Evolutionary conservation across 2,329 filamentous ascomycete species (phyloP).

Genomic region (Fusarium keratoplasticum): DNA sequence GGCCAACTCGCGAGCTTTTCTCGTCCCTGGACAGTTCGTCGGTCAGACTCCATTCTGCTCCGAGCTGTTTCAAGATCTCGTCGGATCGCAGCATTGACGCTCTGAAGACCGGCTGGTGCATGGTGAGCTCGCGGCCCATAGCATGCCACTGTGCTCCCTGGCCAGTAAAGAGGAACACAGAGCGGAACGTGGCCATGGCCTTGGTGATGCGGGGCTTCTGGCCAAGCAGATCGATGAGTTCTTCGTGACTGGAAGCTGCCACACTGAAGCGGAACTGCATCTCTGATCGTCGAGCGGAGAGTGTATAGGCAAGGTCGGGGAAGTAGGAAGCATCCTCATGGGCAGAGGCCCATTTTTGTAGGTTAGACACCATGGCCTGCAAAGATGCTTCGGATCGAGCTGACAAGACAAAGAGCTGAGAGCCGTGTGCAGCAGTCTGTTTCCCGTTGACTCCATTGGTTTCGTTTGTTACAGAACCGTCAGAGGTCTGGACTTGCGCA

Average conservation of each 20-base stretch:
- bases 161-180: conserved; percentile 48
- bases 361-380: conserved; percentile 11
- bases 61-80: conserved; percentile 1
- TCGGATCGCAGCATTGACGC: conserved; percentile 16
- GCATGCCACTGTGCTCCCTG: conserved; percentile 52
- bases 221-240: conserved; percentile 1
- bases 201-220: conserved; percentile 21
- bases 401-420: conserved; percentile 24
- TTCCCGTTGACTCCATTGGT: not conserved
- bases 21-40: conserved; percentile 36
- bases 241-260: conserved; percentile 4
- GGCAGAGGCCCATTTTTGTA: conserved; percentile 18
- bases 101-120: conserved; percentile 9
- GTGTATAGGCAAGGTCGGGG: conserved; percentile 20
- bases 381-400: conserved; percentile 21
- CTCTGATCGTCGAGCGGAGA: conserved; percentile 20
- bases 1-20: conserved; percentile 44
- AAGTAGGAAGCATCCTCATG: conserved; percentile 9
- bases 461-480: not conserved
- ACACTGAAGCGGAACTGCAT: conserved; percentile 13
- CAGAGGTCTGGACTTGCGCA: not conserved
- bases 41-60: conserved; percentile 36
- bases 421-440: not conserved
- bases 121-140: conserved; percentile 45
- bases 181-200: conserved; percentile 2